A percentile compares a stretch with the other conserved stretches of the same genome.
Evolutionary conservation across 768 basidiomycete species (phyloP).

Genomic region (Pholiota microspora): DNA sequence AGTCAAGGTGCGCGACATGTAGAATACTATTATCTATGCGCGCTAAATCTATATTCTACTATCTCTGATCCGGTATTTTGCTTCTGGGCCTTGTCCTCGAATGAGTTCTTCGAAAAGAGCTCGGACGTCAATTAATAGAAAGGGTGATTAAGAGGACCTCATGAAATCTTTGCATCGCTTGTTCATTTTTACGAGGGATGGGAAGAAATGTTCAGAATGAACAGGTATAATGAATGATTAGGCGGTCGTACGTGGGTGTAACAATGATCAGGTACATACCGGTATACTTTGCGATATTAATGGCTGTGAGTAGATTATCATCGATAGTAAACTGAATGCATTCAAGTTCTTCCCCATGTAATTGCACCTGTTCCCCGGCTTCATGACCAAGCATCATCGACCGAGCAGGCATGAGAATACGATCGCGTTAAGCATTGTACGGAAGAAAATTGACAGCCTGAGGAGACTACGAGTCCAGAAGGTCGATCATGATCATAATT

Average conservation of each 20-base stretch:
- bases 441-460: conserved; percentile 6
- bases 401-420: conserved; percentile 7
- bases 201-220: not conserved
- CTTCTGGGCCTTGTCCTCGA: not conserved
- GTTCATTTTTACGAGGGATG: not conserved
- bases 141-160: not conserved
- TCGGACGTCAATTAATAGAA: not conserved
- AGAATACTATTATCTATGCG: not conserved
- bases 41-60: not conserved
- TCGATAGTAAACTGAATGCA: not conserved
- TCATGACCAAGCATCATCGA: conserved; percentile 7
- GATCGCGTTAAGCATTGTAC: not conserved
- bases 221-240: not conserved
- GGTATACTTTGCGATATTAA: not conserved
- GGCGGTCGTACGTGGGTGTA: not conserved
- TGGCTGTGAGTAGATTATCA: not conserved
- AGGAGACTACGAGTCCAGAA: conserved; percentile 6
- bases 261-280: not conserved
- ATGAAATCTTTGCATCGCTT: not conserved
- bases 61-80: not conserved
- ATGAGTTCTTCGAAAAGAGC: not conserved
- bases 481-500: conserved; percentile 9
- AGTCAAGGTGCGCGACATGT: too few relatives aligned
- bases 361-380: not conserved
- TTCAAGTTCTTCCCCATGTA: not conserved